These are phyloP conservation scores for Ballota nigra DNA, from an alignment of 257 asterid genomes.

Conservation along the genomic window DNA sequence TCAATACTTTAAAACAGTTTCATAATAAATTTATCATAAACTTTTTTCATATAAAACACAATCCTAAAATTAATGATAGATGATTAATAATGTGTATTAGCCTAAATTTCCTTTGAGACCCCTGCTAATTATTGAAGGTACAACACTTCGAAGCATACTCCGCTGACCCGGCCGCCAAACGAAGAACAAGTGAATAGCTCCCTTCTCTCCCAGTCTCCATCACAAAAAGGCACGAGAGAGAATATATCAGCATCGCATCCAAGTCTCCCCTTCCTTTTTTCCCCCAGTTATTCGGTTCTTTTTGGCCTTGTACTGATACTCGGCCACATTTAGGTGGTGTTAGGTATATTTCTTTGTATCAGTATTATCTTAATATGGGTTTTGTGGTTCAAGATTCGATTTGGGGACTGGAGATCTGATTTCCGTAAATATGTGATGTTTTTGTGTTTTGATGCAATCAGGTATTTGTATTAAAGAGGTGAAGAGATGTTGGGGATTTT, in stretches of 20 bases:
- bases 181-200: neutral
- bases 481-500: conserved; percentile 50
- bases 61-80: no score
- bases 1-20: no score
- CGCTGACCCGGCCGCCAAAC: conserved; percentile 19
- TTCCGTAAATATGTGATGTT: neutral
- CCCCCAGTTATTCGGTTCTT: neutral
- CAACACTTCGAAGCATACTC: neutral
- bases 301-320: conserved; percentile 5
- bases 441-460: conserved; percentile 18
- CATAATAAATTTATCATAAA: no score
- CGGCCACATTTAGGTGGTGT: neutral
- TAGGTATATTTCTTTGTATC: conserved; percentile 9
- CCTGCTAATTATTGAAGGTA: conserved; percentile 8
- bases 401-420: conserved; percentile 16
- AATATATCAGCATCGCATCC: neutral
- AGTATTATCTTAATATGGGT: neutral
- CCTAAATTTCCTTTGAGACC: no score
- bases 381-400: conserved; percentile 27
- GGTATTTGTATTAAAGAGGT: conserved; percentile 21
- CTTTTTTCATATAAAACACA: no score
- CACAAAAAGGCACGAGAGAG: no score
- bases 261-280: conserved; percentile 6
- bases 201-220: conserved; percentile 1
- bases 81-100: no score